These are phyloP conservation scores for Jamesozyma spencerorum DNA, from an alignment of 805 yeast species.

Conservation along the genomic window DNA sequence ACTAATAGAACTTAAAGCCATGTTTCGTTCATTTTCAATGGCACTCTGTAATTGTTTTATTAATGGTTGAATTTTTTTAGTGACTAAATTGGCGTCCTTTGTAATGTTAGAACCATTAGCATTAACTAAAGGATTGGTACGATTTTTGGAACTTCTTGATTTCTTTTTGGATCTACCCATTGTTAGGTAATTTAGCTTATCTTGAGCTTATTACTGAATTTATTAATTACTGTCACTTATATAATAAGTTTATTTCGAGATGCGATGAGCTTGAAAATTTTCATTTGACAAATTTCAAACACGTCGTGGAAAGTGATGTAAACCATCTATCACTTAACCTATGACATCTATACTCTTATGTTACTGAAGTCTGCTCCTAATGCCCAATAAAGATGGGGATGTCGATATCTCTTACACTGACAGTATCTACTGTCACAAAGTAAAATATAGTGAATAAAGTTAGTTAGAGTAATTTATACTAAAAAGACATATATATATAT, in stretches of 20 bases:
- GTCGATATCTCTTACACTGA: no score
- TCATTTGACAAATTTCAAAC: neutral
- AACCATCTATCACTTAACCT: no score
- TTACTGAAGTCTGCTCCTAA: no score
- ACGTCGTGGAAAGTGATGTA: neutral
- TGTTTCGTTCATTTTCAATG: constrained; percentile 61
- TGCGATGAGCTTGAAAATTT: constrained; percentile 13
- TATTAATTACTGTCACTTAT: neutral
- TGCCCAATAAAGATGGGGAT: no score
- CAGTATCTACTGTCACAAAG: no score
- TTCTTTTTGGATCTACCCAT: constrained; percentile 76
- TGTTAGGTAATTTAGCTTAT: neutral
- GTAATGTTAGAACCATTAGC: constrained; percentile 23
- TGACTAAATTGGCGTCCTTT: constrained; percentile 41
- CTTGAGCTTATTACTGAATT: no score
- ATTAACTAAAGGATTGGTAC: constrained; percentile 30
- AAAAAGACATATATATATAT: neutral
- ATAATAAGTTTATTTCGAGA: constrained; percentile 6
- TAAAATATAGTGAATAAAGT: no score
- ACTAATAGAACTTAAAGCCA: constrained; percentile 67
- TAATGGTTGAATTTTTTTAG: constrained; percentile 57
- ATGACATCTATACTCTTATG: no score
- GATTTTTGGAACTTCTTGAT: constrained; percentile 40
- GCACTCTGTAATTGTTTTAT: constrained; percentile 53
- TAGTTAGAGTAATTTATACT: neutral